phyloP scores from a whole-genome alignment of 2,329 filamentous ascomycete species.

The Paraphoma chrysanthemicola region DNA sequence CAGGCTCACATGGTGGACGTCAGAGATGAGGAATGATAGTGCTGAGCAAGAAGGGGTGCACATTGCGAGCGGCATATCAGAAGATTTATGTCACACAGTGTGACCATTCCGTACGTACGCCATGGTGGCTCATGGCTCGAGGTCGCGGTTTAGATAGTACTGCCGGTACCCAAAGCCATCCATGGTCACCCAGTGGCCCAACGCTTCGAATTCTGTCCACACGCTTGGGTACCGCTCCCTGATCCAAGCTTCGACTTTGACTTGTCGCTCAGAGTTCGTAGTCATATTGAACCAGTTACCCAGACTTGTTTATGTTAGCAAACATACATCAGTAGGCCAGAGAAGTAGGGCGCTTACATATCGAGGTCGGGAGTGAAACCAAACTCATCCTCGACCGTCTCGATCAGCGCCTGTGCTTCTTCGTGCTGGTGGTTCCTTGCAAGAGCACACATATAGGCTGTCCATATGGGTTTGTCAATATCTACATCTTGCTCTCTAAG shows the following conservation, averaged over 20 bases:
- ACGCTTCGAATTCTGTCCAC: slow-evolving; percentile 71
- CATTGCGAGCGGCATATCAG: too few relatives aligned
- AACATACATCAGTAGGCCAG: background rate
- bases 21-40: too few relatives aligned
- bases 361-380: slow-evolving; percentile 72
- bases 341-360: slow-evolving; percentile 64
- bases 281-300: slow-evolving; percentile 79
- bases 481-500: slow-evolving; percentile 79
- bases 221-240: slow-evolving; percentile 69
- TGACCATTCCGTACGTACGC: too few relatives aligned
- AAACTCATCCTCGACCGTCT: slow-evolving; percentile 70
- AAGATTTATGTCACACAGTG: too few relatives aligned
- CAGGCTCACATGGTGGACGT: too few relatives aligned
- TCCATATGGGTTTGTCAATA: slow-evolving; percentile 75
- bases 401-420: slow-evolving; percentile 70
- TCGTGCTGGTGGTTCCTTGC: slow-evolving; percentile 75
- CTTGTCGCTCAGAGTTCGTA: slow-evolving; percentile 69
- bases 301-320: slow-evolving; percentile 60
- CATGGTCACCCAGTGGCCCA: slow-evolving; percentile 50
- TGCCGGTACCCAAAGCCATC: slow-evolving; percentile 46
- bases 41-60: too few relatives aligned
- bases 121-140: slow-evolving; percentile 35
- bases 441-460: slow-evolving; percentile 77
- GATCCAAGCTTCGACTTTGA: slow-evolving; percentile 77
- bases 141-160: slow-evolving; percentile 42